phyloP scores from a whole-genome alignment of 441 rosid species.

The Croton setiger region DNA sequence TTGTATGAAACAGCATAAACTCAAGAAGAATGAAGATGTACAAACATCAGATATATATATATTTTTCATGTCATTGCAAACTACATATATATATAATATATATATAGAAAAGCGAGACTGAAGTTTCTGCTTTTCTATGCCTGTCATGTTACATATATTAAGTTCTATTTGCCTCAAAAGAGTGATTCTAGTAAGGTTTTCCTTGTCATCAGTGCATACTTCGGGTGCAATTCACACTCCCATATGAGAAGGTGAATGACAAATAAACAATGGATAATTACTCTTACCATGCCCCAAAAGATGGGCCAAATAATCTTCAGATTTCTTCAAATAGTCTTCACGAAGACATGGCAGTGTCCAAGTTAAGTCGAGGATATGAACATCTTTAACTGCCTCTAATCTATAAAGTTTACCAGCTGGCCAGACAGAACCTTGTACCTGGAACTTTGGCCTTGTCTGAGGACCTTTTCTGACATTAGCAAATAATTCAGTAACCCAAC shows the following conservation, averaged over 20 bases:
- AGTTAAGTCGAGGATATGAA: slow-evolving; percentile 74
- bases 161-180: neutral
- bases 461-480: slow-evolving; percentile 62
- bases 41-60: neutral
- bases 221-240: neutral
- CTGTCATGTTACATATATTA: too few species aligned
- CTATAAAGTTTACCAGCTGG: slow-evolving; percentile 70
- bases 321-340: slow-evolving; percentile 78
- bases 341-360: slow-evolving; percentile 95
- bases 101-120: neutral
- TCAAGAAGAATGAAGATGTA: neutral
- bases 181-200: neutral
- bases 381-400: slow-evolving; percentile 89
- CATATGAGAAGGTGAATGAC: neutral
- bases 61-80: neutral
- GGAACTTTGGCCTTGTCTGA: slow-evolving; percentile 51
- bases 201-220: neutral
- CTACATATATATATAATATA: neutral
- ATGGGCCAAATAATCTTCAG: slow-evolving; percentile 95
- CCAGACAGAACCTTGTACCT: slow-evolving; percentile 74
- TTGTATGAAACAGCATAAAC: slow-evolving; percentile 8
- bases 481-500: slow-evolving; percentile 86
- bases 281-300: slow-evolving; percentile 86
- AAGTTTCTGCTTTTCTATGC: neutral
- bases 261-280: slow-evolving; percentile 12